A percentile compares a stretch with the other conserved stretches of the same genome.
These are phyloP conservation scores for Cadophora malorum DNA, from an alignment of 2,329 filamentous ascomycete species.

Conservation along the genomic window DNA sequence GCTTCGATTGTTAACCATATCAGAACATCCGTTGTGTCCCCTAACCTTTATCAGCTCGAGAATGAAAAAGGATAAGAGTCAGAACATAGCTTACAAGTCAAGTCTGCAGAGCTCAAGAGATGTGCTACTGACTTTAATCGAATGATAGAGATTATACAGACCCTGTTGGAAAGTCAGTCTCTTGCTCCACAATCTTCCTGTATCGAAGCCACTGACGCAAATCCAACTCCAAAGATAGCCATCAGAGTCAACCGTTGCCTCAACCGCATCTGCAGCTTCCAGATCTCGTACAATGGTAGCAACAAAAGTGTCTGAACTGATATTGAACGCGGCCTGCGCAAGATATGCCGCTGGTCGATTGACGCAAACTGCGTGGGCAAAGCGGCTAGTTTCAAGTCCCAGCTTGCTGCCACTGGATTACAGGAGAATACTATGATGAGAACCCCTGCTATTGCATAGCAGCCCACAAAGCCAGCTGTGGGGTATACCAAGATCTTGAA, in stretches of 20 bases:
- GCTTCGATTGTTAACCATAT: background rate
- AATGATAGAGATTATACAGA: background rate
- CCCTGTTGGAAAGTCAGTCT: background rate
- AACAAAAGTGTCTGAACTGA: background rate
- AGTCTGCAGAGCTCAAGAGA: background rate
- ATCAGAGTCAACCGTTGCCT: background rate
- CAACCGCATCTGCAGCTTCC: background rate
- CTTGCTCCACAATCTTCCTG: background rate
- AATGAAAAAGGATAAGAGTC: background rate
- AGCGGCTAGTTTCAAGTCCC: background rate
- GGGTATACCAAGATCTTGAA: background rate
- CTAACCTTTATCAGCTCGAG: background rate
- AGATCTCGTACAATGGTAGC: background rate
- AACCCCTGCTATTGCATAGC: background rate
- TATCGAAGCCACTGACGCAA: background rate
- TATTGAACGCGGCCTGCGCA: background rate
- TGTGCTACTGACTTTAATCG: background rate
- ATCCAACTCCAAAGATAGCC: background rate
- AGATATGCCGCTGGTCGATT: background rate
- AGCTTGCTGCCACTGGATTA: background rate
- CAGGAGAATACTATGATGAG: background rate
- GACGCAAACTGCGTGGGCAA: background rate
- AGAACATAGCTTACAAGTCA: background rate
- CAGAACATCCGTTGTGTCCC: background rate
- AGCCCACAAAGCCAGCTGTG: background rate